Base-by-base conservation (phyloP, 495 filamentous ascomycete genomes). In the Amphirosellinia nigrospora region DNA sequence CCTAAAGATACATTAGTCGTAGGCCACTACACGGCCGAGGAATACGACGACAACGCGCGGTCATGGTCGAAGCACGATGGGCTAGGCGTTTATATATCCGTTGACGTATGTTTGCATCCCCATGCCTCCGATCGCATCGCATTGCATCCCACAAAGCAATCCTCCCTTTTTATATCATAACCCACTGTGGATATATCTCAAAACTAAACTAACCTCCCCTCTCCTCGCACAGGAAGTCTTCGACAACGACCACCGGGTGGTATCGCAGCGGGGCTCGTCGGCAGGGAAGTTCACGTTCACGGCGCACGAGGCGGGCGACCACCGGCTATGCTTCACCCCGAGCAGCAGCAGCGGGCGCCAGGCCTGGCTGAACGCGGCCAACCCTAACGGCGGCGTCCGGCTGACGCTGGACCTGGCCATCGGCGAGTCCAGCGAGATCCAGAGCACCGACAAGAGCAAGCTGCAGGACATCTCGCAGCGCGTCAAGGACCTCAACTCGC, bases 211-310 rank as follows among this genome's bases (percentile, higher is more conserved):
- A 34, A 45, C n/a, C 16, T 70, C 3, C 19, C 19, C 11, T 4
- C 19, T 6, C 55, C 21, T 30, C 2, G 50, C 38, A 34, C 70
- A 90, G 88, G 96, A 99, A 84, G 87, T 90, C 76, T 99, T 99
- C 81, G 96, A 98, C 89, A 96, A 97, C 82, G 93, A 98, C 85
- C 96, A 99, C 87, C 93, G 93, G 70, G 90, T 99, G 56, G 92
- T 98, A 61, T 91, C 89, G 70, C 94, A 97, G 82, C 90, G 91
- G 72, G 94, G 94, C 72, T 82, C 86, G 48, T 76, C 88, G 66
- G 82, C 87, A 43, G 96, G 96, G 71, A 91, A 91, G 75, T 98
- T 98, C 86, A 98, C 96, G 72, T 98, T 99, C 90, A 94, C 89
- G 65, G 93, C 96, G 46, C 93, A 93, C 71, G 96, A 98, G 76